phyloP scores from a whole-genome alignment of 2,329 filamentous ascomycete genomes.

The Verticillium tricorpus region DNA sequence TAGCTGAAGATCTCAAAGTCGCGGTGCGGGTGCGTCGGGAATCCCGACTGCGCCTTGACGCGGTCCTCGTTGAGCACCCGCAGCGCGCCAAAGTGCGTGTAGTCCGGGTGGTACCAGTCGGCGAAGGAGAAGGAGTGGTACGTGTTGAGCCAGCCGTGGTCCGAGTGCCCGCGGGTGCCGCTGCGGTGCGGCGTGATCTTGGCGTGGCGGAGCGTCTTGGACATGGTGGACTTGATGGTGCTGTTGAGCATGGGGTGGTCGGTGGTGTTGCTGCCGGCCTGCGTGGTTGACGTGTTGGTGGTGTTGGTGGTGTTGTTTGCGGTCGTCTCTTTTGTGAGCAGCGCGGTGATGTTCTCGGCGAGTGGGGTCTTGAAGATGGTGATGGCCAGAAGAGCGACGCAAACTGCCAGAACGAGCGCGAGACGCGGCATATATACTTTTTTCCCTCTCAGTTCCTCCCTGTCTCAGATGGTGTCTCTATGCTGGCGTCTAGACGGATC shows the following conservation, averaged over 20 bases:
- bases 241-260: slow-evolving; percentile 56
- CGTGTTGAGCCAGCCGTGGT: slow-evolving; percentile 84
- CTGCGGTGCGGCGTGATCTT: slow-evolving; percentile 74
- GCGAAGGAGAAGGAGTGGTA: slow-evolving; percentile 87
- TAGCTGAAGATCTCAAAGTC: slow-evolving; percentile 91
- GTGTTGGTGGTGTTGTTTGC: slow-evolving; percentile 22
- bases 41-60: slow-evolving; percentile 68
- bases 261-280: slow-evolving; percentile 33
- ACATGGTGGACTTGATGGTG: slow-evolving; percentile 53
- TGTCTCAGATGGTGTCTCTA: no score
- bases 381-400: slow-evolving; percentile 33
- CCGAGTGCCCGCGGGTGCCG: slow-evolving; percentile 65
- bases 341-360: slow-evolving; percentile 17
- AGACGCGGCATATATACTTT: slow-evolving; percentile 35
- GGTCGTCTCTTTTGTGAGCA: slow-evolving; percentile 16
- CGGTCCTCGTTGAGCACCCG: slow-evolving; percentile 88
- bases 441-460: not conserved
- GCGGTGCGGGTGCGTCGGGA: slow-evolving; percentile 79
- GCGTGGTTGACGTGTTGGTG: slow-evolving; percentile 43
- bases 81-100: slow-evolving; percentile 68
- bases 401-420: slow-evolving; percentile 25
- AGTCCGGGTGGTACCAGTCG: slow-evolving; percentile 61
- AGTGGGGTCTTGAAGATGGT: slow-evolving; percentile 23
- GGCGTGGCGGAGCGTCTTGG: slow-evolving; percentile 55
- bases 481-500: slow-evolving; percentile 4